Percentiles rank a stretch among this genome's conserved stretches.
These are phyloP conservation scores for Solanum chmielewskii DNA, from an alignment of 257 asterid species.

Conservation along the genomic window DNA sequence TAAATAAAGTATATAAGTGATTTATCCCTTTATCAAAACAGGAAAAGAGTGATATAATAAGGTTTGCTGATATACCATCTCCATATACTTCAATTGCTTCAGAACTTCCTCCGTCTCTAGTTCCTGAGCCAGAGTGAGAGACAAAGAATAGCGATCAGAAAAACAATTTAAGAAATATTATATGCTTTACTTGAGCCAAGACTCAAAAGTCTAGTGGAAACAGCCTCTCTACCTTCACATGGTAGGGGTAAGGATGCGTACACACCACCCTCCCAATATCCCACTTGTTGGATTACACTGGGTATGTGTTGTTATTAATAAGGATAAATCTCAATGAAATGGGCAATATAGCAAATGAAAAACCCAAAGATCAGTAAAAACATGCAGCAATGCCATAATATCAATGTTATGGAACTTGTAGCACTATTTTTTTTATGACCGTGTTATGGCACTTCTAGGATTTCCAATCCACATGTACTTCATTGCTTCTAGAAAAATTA, in stretches of 20 bases:
- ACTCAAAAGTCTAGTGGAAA: not conserved
- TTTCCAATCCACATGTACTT: not conserved
- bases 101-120: constrained; percentile 63
- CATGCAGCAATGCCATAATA: not conserved
- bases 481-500: not conserved
- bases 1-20: constrained; percentile 1
- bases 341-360: not conserved
- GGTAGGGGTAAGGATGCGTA: not conserved
- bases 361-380: not conserved
- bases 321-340: not conserved
- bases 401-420: not conserved
- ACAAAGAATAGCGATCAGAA: not conserved
- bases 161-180: not conserved
- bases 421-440: not conserved
- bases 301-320: not conserved
- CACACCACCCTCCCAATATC: not conserved
- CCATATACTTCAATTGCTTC: constrained; percentile 72
- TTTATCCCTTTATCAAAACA: not conserved
- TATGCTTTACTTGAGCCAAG: not conserved
- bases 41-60: not conserved
- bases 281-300: not conserved
- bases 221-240: not conserved
- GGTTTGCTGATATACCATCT: constrained; percentile 42
- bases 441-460: not conserved
- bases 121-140: constrained; percentile 47